Evolutionary conservation across 1,139 yeast species (phyloP), one percentile per base, ranked within the genome.

Genomic region (Fermentozyma sake): DNA sequence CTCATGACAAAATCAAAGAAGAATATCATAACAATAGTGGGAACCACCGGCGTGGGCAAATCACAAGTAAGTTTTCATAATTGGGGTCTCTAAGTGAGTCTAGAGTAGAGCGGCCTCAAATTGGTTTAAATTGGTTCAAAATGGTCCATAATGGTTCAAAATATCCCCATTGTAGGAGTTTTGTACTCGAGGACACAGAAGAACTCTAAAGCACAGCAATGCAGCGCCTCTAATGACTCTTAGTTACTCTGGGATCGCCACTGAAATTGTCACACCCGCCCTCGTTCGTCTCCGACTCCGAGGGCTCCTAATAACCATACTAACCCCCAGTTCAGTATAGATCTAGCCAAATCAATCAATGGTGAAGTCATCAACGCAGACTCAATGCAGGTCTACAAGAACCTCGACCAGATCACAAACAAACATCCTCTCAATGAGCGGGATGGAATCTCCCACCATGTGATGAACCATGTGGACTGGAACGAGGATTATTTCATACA

Each of bases 41-140:
- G 98, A 0, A 89, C 96, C 20, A 91, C 98, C 0, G 98, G 98
- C 1, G 97, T 87, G n/a, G 98, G 98, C 0, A 91, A 91, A 50
- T 89, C 96, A 1, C 85, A 87, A 45, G 70, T 77, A 46, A 50
- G 76, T 44, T 18, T 11, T 12, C 10, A n/a, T n/a, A n/a, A n/a
- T n/a, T n/a, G n/a, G n/a, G n/a, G n/a, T n/a, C n/a, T n/a, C n/a
- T n/a, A n/a, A n/a, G n/a, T n/a, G n/a, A n/a, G n/a, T n/a, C n/a
- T n/a, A n/a, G n/a, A n/a, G n/a, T n/a, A n/a, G n/a, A n/a, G n/a
- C n/a, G n/a, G n/a, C n/a, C n/a, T n/a, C n/a, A n/a, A n/a, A n/a
- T n/a, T n/a, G n/a, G n/a, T n/a, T n/a, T n/a, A n/a, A n/a, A n/a
- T n/a, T n/a, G n/a, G n/a, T n/a, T n/a, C n/a, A n/a, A n/a, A n/a